phyloP scores from a whole-genome alignment of 768 basidiomycete genomes.

The Leccinum truebloodii region DNA sequence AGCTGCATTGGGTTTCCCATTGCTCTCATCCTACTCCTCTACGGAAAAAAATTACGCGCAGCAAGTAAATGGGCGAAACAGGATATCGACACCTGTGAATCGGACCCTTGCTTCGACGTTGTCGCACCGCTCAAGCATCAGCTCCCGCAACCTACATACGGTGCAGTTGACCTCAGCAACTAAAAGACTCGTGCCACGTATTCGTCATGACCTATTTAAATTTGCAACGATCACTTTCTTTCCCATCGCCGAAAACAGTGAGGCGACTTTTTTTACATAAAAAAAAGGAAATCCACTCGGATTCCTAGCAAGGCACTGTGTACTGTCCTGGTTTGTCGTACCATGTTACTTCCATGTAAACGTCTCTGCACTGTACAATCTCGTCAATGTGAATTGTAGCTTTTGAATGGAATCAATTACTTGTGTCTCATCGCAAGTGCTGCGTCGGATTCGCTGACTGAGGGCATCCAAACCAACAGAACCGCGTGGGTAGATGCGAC shows the following conservation, averaged over 20 bases:
- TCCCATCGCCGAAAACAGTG: not conserved
- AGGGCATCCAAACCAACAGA: not conserved
- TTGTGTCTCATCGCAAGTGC: not conserved
- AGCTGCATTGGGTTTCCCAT: constrained; percentile 23
- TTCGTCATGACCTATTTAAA: not conserved
- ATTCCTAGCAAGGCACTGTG: not conserved
- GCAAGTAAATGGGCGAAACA: constrained; percentile 25
- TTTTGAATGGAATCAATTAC: not conserved
- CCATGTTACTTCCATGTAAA: not conserved
- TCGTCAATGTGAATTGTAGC: not conserved
- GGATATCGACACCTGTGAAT: constrained; percentile 3
- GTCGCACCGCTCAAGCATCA: constrained; percentile 12
- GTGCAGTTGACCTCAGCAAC: constrained; percentile 7
- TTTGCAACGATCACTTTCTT: not conserved
- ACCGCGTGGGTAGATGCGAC: not conserved
- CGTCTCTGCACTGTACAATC: not conserved
- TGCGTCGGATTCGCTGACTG: not conserved
- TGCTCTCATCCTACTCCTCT: constrained; percentile 15
- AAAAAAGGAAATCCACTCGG: not conserved
- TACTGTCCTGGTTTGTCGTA: not conserved
- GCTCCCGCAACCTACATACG: constrained; percentile 11
- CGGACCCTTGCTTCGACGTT: not conserved
- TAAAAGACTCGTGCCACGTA: not conserved
- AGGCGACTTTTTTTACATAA: not conserved
- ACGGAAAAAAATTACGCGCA: constrained; percentile 17